Conservation (phyloP, 148 eudicot genomes). For the Diospyros lotus region DNA sequence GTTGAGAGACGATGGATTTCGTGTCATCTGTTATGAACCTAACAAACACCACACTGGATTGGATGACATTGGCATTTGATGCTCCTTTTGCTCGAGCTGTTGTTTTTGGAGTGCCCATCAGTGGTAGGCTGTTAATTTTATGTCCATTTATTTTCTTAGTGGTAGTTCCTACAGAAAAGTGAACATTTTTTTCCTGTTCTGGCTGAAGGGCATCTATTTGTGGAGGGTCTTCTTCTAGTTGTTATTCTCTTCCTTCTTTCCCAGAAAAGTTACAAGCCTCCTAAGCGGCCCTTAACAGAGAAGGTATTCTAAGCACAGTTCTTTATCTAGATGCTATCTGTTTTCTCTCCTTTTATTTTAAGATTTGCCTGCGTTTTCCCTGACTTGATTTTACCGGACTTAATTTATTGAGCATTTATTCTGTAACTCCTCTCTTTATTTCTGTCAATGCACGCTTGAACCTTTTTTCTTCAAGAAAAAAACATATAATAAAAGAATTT, state of each 20-base stretch:
- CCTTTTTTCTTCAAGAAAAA: too few relatives aligned
- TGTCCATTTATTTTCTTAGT: background rate
- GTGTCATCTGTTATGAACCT: constrained; percentile 32
- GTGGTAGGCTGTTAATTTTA: constrained; percentile 39
- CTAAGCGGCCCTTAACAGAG: constrained; percentile 81
- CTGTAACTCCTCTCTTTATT: too few relatives aligned
- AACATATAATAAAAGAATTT: too few relatives aligned
- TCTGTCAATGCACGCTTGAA: too few relatives aligned
- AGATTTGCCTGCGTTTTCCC: too few relatives aligned
- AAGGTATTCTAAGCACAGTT: constrained; percentile 53
- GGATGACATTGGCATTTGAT: constrained; percentile 54
- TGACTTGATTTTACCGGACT: too few relatives aligned
- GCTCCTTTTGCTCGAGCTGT: constrained; percentile 72
- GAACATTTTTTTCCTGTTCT: background rate
- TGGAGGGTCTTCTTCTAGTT: constrained; percentile 86
- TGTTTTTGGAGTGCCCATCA: constrained; percentile 84
- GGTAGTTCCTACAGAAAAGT: background rate
- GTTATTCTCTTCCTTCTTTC: constrained; percentile 73
- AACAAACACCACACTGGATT: constrained; percentile 47
- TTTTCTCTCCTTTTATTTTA: too few relatives aligned
- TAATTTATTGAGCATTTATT: too few relatives aligned
- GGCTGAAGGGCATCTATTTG: constrained; percentile 79
- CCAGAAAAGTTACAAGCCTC: constrained; percentile 96
- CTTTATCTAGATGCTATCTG: too few relatives aligned
- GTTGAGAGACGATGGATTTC: constrained; percentile 9